phyloP scores from a whole-genome alignment of 257 asterid genomes.

The Solanum stenotomum region DNA sequence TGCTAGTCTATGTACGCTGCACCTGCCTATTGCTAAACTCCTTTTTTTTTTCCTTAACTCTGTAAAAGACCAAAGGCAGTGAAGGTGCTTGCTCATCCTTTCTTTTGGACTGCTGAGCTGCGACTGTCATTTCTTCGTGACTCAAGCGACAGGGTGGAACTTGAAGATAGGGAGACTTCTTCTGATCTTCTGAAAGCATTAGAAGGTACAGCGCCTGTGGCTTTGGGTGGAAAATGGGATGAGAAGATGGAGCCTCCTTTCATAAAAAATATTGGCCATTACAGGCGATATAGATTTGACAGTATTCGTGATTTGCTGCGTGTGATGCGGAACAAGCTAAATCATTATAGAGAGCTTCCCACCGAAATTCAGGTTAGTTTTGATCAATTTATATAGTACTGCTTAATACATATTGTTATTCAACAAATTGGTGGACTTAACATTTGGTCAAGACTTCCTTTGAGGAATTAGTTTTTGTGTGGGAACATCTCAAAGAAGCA shows the following conservation, averaged over 20 bases:
- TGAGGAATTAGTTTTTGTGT: not conserved
- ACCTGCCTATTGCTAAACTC: not conserved
- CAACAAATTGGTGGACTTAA: not conserved
- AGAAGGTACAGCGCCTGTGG: constrained; percentile 57
- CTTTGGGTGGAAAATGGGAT: constrained; percentile 78
- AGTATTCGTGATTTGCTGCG: constrained; percentile 86
- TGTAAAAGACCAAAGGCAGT: constrained; percentile 60
- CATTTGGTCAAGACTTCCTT: not conserved
- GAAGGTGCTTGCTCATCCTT: constrained; percentile 75
- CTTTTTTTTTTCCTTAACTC: not conserved
- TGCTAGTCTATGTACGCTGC: not conserved
- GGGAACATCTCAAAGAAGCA: not conserved
- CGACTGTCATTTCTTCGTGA: constrained; percentile 88
- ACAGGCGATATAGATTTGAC: constrained; percentile 68
- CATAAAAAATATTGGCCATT: constrained; percentile 53
- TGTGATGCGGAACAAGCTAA: constrained; percentile 88
- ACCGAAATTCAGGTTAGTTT: constrained; percentile 68
- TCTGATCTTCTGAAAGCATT: constrained; percentile 58
- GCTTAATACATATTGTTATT: not conserved
- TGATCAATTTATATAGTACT: not conserved
- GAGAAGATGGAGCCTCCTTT: constrained; percentile 74
- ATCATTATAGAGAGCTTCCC: constrained; percentile 91
- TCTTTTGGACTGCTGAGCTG: constrained; percentile 84
- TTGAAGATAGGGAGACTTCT: constrained; percentile 62
- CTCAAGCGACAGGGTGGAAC: constrained; percentile 85